Conservation (phyloP, 2,329 filamentous ascomycete species). For the Botryotinia globosa region DNA sequence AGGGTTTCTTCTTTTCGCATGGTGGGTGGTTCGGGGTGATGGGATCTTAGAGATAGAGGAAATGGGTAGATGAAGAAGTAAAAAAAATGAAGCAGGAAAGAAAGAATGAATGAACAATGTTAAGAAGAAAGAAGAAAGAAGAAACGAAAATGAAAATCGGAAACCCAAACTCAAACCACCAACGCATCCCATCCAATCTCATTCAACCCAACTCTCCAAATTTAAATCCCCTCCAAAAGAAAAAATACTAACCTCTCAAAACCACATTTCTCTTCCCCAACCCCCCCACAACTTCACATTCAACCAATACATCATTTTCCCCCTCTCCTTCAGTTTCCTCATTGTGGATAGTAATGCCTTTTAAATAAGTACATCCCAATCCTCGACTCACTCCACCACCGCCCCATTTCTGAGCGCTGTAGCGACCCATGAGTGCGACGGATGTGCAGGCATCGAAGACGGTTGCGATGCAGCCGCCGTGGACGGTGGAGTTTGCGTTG, state of each 20-base stretch:
- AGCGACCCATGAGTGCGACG: background rate
- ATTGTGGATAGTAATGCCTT: background rate
- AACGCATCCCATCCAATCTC: background rate
- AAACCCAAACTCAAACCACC: background rate
- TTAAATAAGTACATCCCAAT: background rate
- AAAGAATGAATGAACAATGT: too few species aligned
- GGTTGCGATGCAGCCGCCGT: constrained; percentile 6
- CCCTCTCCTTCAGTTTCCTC: background rate
- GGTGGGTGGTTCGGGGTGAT: background rate
- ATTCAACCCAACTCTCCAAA: too few species aligned
- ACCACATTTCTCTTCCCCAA: constrained; percentile 7
- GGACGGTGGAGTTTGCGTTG: background rate
- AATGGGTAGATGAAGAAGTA: background rate
- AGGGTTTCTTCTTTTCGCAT: background rate
- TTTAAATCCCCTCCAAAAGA: too few species aligned
- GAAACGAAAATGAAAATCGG: too few species aligned
- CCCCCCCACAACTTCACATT: constrained; percentile 1
- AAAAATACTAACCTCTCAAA: constrained; percentile 4
- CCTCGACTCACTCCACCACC: background rate
- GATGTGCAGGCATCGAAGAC: constrained; percentile 3
- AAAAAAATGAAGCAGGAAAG: too few species aligned
- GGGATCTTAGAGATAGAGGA: background rate
- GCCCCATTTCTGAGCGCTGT: background rate
- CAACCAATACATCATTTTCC: background rate
- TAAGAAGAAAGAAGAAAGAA: too few species aligned